Evolutionary conservation across 106 monocot species (phyloP).

Genomic region (Dendrobium nobile): DNA sequence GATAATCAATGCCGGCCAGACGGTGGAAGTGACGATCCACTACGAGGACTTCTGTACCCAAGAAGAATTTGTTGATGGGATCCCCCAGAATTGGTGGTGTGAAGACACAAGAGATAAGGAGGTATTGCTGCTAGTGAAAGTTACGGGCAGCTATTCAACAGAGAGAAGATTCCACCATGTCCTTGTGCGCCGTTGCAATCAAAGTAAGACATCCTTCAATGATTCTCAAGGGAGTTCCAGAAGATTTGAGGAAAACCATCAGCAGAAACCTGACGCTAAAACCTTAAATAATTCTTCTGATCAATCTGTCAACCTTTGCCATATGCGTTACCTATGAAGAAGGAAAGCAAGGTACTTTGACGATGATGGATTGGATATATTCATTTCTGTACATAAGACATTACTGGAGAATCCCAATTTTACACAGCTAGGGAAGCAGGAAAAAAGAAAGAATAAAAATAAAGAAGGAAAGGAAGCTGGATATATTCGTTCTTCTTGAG

Average conservation of each 20-base stretch:
- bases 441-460: no score
- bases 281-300: constrained; percentile 15
- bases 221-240: constrained; percentile 18
- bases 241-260: constrained; percentile 29
- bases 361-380: neutral
- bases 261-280: constrained; percentile 36
- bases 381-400: constrained; percentile 2
- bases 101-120: constrained; percentile 72
- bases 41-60: constrained; percentile 64
- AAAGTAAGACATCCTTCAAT: constrained; percentile 4
- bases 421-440: neutral
- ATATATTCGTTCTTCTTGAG: neutral
- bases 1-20: constrained; percentile 52
- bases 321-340: constrained; percentile 11
- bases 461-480: no score
- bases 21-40: constrained; percentile 52
- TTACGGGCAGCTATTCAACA: constrained; percentile 43
- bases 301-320: constrained; percentile 10
- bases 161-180: constrained; percentile 38
- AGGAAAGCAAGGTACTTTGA: neutral
- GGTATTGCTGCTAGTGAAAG: constrained; percentile 42
- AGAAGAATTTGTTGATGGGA: constrained; percentile 66
- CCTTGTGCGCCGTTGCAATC: constrained; percentile 39
- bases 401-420: neutral
- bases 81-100: constrained; percentile 60